Percentiles rank a stretch among this genome's conserved stretches.
Evolutionary conservation across 2,329 filamentous ascomycete species (phyloP).

Genomic region (Pseudomassariella vexata): DNA sequence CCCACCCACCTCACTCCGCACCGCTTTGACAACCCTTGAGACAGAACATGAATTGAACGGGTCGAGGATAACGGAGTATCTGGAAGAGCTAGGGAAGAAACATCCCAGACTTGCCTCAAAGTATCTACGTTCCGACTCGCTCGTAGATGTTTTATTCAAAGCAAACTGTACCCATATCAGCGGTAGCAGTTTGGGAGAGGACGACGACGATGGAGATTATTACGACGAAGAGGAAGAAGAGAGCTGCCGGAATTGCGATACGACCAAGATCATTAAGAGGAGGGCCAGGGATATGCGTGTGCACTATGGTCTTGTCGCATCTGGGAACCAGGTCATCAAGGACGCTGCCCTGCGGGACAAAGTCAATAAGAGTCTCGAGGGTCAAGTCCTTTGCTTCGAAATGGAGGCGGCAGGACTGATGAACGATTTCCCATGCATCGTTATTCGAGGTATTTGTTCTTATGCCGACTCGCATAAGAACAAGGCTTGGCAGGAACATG

Average conservation of each 20-base stretch:
- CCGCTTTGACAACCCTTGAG: constrained; percentile 2
- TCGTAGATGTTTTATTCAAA: constrained; percentile 13
- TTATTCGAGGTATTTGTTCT: constrained; percentile 19
- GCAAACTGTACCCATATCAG: constrained; percentile 5
- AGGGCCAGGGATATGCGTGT: constrained; percentile 13
- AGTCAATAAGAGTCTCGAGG: constrained; percentile 7
- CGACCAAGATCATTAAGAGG: constrained; percentile 9
- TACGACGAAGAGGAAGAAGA: constrained; percentile 10
- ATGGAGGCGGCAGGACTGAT: constrained; percentile 15
- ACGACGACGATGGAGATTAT: background rate
- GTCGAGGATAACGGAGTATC: constrained; percentile 12
- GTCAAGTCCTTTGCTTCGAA: constrained; percentile 14
- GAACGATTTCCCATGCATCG: constrained; percentile 17
- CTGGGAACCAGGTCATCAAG: constrained; percentile 19
- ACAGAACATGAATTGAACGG: constrained; percentile 8
- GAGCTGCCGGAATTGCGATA: constrained; percentile 12
- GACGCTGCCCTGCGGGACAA: constrained; percentile 12
- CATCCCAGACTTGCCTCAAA: constrained; percentile 11
- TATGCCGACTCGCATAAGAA: constrained; percentile 22
- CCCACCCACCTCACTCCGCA: constrained; percentile 13
- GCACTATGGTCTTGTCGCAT: constrained; percentile 19
- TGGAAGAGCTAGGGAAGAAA: constrained; percentile 11
- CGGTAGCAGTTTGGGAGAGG: background rate
- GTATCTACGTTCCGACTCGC: constrained; percentile 10
- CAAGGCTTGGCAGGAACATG: constrained; percentile 16